phyloP scores from a whole-genome alignment of 306 rosid genomes.

The Quercus glauca region DNA sequence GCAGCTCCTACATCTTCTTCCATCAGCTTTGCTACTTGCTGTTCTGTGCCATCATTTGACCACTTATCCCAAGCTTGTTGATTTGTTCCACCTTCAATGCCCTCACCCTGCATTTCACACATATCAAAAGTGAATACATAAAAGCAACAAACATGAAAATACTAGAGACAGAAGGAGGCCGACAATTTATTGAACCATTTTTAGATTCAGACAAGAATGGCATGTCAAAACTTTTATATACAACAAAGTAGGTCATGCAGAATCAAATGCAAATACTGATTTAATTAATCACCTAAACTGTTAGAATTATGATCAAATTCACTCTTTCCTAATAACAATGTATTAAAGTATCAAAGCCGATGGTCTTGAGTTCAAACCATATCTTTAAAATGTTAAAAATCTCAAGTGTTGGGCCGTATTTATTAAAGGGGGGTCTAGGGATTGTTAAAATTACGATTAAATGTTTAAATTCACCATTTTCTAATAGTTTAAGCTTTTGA shows the following conservation, averaged over 20 bases:
- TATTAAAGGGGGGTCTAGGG: too few relatives aligned
- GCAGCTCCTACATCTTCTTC: constrained; percentile 99
- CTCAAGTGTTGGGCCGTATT: too few relatives aligned
- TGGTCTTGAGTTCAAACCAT: too few relatives aligned
- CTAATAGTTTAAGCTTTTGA: too few relatives aligned
- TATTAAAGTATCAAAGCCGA: too few relatives aligned
- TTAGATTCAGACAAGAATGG: neutral
- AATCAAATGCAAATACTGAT: neutral
- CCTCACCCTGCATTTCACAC: constrained; percentile 51
- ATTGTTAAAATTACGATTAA: too few relatives aligned
- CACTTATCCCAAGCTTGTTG: constrained; percentile 88
- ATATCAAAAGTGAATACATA: neutral
- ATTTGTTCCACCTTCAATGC: constrained; percentile 54
- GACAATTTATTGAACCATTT: neutral
- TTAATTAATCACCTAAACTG: neutral
- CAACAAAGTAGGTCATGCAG: neutral
- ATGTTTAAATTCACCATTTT: too few relatives aligned
- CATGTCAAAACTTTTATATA: neutral
- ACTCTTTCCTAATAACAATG: too few relatives aligned
- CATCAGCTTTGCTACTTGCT: constrained; percentile 94
- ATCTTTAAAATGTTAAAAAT: neutral
- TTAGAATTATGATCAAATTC: too few relatives aligned
- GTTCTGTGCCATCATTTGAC: constrained; percentile 94
- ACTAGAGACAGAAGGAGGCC: neutral
- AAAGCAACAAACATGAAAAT: neutral